Base-by-base conservation (phyloP, 1,284 basidiomycete species). In the Trichosporon sp. region DNA sequence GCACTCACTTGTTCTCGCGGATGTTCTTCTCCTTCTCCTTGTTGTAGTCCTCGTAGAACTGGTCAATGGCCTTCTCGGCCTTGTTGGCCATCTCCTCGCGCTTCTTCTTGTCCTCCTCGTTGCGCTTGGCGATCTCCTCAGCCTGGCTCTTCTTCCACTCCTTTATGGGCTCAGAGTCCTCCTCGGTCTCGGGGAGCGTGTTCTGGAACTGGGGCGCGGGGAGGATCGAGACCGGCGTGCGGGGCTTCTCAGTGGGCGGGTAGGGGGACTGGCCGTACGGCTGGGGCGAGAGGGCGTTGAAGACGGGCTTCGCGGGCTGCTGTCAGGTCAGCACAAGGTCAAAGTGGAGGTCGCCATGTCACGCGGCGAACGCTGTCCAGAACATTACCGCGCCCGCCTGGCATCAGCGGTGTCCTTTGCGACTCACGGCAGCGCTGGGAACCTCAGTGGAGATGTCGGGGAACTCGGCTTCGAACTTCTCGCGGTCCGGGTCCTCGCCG, bases 31-130 rank as follows among this genome's bases (percentile, higher is more conserved):
- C 93, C 86, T 97, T 98, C 85, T 93, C 91, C 73, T 87, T 86
- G 68, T 94, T 89, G 83, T 99, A 98, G 68, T 93, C 90, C 79
- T 94, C 93, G 83, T 99, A 99, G 83, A 98, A 99, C 78, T 91
- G 88, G 84, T 99, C 97, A 74, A 99, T 98, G 32, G 92, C 88
- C 76, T 90, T 89, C 82, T 98, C 95, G 23, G 97, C 97, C 81
- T 90, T 92, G 65, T 88, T 87, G 75, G 95, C 90, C 63, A 91
- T 93, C 78, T 96, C 93, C 75, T 93, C 91, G 75, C 91, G 90
- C 82, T 89, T 90, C 63, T 86, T 87, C 81, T 90, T 89, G 44
- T 92, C 91, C 62, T 87, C 88, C 74, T 92, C 93, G 80, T 88
- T 87, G 89, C 95, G 77, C 87, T 87, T 86, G 78, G 87, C 88